Base-by-base conservation (phyloP, 768 basidiomycete genomes). In the Agaricus sinodeliciosus region DNA sequence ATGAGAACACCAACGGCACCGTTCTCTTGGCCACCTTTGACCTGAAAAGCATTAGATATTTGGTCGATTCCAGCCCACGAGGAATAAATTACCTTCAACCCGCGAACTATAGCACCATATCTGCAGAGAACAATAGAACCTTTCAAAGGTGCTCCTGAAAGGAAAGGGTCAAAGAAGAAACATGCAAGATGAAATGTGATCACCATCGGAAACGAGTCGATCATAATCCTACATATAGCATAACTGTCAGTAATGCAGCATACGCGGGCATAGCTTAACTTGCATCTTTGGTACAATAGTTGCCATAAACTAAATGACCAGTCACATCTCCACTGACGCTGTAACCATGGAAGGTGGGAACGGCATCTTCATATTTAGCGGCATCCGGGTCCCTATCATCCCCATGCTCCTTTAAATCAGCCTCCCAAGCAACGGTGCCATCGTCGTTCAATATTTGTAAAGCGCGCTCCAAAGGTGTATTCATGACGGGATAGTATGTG, bases 401-500 rank as follows among this genome's bases (percentile, higher is more conserved):
- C 4, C 72, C 77, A 49, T 90, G 82, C 56, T 84, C 86, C 26
- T 77, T 72, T 0, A 94, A 70, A 57, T 85, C 77, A 16, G 90
- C 89, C 27, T 68, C 36, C 43, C 51, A 40, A 8, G 43, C 27
- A 6, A 39, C 27, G 3, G 37, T 45, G 18, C 49, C 43, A n/a
- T 51, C 41, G 11, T 53, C 41, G 12, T 55, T 47, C 3, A 59
- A 16, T 28, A 59, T 50, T 22, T 56, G 55, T 22, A 94, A 67
- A 53, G 76, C 77, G 43, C 83, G 78, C 46, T 85, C 79, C 8
- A 85, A 71, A 2, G 90, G 83, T 0, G 81, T 85, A 67, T 95
- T 91, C 72, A 95, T 69, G 39, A 93, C 74, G 1, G 94, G 93
- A 67, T 87, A 95, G 67, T 98, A 96, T 31, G 78, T 77, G 59